Evolutionary conservation across 2,329 filamentous ascomycete species (phyloP).

Genomic region (Rosellinia necatrix): DNA sequence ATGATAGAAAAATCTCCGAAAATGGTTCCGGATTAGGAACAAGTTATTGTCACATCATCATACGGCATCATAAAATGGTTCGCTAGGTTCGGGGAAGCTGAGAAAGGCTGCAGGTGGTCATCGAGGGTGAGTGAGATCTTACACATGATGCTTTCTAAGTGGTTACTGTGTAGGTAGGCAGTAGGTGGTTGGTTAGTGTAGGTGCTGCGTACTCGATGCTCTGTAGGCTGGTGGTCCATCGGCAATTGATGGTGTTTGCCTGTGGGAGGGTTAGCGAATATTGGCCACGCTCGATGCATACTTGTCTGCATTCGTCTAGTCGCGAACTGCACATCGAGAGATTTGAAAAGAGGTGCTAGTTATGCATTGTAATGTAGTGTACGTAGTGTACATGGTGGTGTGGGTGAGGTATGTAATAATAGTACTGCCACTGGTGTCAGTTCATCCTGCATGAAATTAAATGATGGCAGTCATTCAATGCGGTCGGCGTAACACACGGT

Average conservation of each 20-base stretch:
- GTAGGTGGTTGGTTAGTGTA: background rate
- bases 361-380: no score
- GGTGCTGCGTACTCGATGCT: no score
- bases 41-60: constrained; percentile 23
- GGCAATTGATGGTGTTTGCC: constrained; percentile 9
- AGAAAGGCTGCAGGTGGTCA: constrained; percentile 18
- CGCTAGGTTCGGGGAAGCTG: no score
- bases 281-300: background rate
- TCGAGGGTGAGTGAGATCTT: background rate
- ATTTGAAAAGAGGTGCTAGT: background rate
- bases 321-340: background rate
- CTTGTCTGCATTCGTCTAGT: background rate
- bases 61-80: no score
- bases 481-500: constrained; percentile 4
- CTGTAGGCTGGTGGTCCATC: no score
- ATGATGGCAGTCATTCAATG: constrained; percentile 13
- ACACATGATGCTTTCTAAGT: background rate
- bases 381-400: no score
- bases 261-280: background rate
- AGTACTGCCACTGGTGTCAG: background rate
- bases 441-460: constrained; percentile 18
- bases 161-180: no score
- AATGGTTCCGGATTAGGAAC: constrained; percentile 21
- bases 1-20: constrained; percentile 21
- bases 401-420: constrained; percentile 4